Evolutionary conservation across 139 green algal genomes (phyloP), one percentile per base, ranked within the genome.

Genomic region (Chlamydomonas sphaeroides): DNA sequence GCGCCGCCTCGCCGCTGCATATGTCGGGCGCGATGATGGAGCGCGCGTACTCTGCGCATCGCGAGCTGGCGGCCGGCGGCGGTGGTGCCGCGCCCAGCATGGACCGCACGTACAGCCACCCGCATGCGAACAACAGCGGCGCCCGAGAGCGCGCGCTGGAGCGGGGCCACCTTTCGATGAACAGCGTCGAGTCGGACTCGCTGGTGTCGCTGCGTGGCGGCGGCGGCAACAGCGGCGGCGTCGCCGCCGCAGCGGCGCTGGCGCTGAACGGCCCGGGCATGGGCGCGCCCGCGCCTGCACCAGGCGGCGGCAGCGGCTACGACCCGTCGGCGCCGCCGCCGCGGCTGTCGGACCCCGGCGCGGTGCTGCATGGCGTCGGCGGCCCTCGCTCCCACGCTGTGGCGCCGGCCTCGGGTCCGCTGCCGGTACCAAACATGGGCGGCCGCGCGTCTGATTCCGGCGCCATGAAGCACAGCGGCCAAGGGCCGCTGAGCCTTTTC

Each of bases 301-400:
- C n/a, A n/a, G 14, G 45, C 45, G 45, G 45, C 11, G 11, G 11
- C 11, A 14, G 41, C 28, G 61, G 23, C 61, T 82, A 62, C 25
- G 75, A 72, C 7, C 28, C 65, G 56, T 25, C 11, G 30, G 59
- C 70, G 33, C 39, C 74, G n/a, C 75, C 75, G 25, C 35, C 61
- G 75, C 75, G 75, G 15, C 49, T 79, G 33, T 84, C 66, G 1
- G 83, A 84, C 61, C 68, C 75, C 15, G 83, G 83, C 35, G 15
- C 62, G 10, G 65, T 30, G 62, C 73, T 65, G 30, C 75, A 36
- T 20, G 59, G 2, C 11, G 7, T 38, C n/a, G n/a, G n/a, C n/a
- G n/a, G n/a, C n/a, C n/a, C n/a, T n/a, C n/a, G n/a, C n/a, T n/a
- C n/a, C n/a, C n/a, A n/a, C n/a, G n/a, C n/a, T n/a, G n/a, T n/a